Conservation (phyloP, 2,329 filamentous ascomycete genomes). For the Fusarium setosum region DNA sequence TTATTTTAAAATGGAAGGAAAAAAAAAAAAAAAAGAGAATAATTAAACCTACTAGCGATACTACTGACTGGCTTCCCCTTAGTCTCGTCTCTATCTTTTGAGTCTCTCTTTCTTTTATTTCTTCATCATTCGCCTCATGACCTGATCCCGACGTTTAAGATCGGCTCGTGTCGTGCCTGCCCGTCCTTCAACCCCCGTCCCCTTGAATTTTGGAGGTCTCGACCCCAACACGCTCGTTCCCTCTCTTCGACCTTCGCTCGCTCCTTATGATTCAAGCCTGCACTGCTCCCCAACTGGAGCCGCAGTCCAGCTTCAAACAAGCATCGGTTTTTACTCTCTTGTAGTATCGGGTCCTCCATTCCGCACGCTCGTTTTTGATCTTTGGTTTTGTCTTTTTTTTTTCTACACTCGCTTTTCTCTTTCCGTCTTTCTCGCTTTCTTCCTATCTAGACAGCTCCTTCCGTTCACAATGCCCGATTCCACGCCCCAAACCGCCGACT, state of each 20-base stretch:
- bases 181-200: constrained; percentile 1
- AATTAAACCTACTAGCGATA: constrained; percentile 44
- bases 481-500: constrained; percentile 49
- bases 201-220: constrained; percentile 41
- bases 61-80: constrained; percentile 35
- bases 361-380: constrained; percentile 25
- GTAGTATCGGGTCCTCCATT: constrained; percentile 24
- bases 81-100: constrained; percentile 23
- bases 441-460: constrained; percentile 5
- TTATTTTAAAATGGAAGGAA: constrained; percentile 42
- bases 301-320: constrained; percentile 24
- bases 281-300: constrained; percentile 44
- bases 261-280: constrained; percentile 45
- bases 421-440: constrained; percentile 8
- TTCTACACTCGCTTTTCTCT: background rate
- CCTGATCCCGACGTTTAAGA: constrained; percentile 7
- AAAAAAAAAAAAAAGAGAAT: constrained; percentile 39
- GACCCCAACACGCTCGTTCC: constrained; percentile 46
- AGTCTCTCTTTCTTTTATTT: constrained; percentile 19
- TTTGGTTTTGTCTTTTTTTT: background rate
- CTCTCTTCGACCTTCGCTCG: constrained; percentile 36
- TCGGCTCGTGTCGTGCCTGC: constrained; percentile 19
- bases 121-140: constrained; percentile 25
- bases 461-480: constrained; percentile 50
- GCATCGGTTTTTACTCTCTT: constrained; percentile 26